Conservation (phyloP, 768 basidiomycete species). For the Paxillus ammoniavirescens region DNA sequence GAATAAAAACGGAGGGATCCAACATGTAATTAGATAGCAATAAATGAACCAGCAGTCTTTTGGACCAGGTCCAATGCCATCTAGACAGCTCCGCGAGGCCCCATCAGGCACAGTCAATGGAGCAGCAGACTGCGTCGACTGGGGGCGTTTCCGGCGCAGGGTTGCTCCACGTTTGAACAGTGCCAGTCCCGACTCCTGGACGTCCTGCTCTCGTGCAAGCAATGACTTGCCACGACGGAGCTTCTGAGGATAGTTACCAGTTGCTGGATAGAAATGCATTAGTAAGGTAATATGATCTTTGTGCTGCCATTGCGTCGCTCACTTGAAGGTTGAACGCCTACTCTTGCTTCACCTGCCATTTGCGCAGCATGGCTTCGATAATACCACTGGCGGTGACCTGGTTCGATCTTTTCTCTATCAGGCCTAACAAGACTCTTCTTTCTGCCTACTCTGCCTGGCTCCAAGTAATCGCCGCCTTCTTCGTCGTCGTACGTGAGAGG, state of each 20-base stretch:
- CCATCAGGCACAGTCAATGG: slow-evolving; percentile 36
- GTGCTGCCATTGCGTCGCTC: slow-evolving; percentile 33
- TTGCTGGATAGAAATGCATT: slow-evolving; percentile 42
- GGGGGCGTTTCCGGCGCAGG: slow-evolving; percentile 64
- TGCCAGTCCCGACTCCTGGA: slow-evolving; percentile 88
- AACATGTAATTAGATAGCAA: slow-evolving; percentile 80
- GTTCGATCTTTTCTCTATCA: slow-evolving; percentile 95
- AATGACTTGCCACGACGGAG: slow-evolving; percentile 88
- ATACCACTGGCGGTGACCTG: slow-evolving; percentile 91
- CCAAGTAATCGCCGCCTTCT: slow-evolving; percentile 35
- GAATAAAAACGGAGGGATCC: slow-evolving; percentile 78
- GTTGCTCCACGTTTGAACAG: slow-evolving; percentile 87
- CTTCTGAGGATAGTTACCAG: slow-evolving; percentile 69
- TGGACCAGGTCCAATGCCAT: slow-evolving; percentile 80
- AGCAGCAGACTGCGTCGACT: slow-evolving; percentile 39
- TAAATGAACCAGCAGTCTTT: slow-evolving; percentile 96
- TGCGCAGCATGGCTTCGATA: slow-evolving; percentile 86
- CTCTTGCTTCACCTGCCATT: slow-evolving; percentile 65
- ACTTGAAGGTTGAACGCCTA: slow-evolving; percentile 84
- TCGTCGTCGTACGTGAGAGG: slow-evolving; percentile 37
- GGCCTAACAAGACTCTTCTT: slow-evolving; percentile 93
- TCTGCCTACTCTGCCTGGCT: slow-evolving; percentile 57
- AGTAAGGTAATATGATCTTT: background rate
- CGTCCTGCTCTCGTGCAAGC: slow-evolving; percentile 86
- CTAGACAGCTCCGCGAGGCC: slow-evolving; percentile 54